Evolutionary conservation across 495 filamentous ascomycete genomes (phyloP).

Genomic region (Penicillium ochrochloron): DNA sequence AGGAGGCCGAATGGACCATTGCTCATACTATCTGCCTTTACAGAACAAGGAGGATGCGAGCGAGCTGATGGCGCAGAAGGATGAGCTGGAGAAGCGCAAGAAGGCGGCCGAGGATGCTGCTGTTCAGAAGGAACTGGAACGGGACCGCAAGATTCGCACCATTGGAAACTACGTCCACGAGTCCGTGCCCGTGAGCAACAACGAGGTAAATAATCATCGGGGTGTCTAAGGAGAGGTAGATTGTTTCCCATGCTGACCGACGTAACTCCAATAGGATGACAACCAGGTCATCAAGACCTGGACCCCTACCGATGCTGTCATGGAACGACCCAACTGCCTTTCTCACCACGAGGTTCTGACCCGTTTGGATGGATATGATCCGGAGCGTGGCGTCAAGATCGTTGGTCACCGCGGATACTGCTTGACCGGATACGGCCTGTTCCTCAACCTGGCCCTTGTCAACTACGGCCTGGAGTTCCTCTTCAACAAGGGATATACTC

Average conservation of each 20-base stretch:
- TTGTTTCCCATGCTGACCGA: neutral
- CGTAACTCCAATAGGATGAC: constrained; percentile 61
- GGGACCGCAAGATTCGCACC: constrained; percentile 77
- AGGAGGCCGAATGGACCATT: neutral
- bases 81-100: constrained; percentile 75
- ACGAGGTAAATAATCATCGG: constrained; percentile 61
- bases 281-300: constrained; percentile 77
- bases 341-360: constrained; percentile 95
- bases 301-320: constrained; percentile 71
- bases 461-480: constrained; percentile 95
- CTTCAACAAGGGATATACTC: constrained; percentile 73
- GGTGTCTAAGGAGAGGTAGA: neutral
- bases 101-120: constrained; percentile 75
- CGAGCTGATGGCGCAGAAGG: constrained; percentile 75
- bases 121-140: constrained; percentile 68
- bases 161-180: constrained; percentile 96
- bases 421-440: constrained; percentile 86
- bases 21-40: neutral
- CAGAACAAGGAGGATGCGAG: constrained; percentile 84
- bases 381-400: constrained; percentile 90
- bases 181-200: constrained; percentile 85
- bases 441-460: constrained; percentile 87
- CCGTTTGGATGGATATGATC: constrained; percentile 88
- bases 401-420: constrained; percentile 97
- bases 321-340: constrained; percentile 73